Conservation (phyloP, 768 basidiomycete genomes). For the Hypholoma sublateritium region DNA sequence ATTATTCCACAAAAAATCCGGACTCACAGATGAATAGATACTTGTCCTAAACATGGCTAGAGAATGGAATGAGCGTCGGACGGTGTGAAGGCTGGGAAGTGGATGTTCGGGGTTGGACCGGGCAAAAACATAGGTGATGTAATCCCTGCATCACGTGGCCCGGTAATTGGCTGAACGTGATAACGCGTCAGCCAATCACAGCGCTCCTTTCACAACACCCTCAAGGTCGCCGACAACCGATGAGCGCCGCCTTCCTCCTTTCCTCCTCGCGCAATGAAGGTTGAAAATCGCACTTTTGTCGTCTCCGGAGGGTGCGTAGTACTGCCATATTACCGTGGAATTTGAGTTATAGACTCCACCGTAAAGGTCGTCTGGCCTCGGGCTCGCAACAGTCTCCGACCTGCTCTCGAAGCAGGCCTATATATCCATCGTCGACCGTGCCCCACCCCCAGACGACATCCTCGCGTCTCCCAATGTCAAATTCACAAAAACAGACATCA, state of each 20-base stretch:
- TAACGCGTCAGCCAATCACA: conserved; percentile 17
- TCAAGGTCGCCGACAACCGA: conserved; percentile 9
- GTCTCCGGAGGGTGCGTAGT: conserved; percentile 53
- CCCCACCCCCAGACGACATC: conserved; percentile 31
- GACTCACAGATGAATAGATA: conserved; percentile 44
- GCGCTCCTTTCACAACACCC: conserved; percentile 11
- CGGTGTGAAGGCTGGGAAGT: conserved; percentile 10
- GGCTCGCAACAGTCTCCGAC: conserved; percentile 48
- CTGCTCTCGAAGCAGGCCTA: conserved; percentile 44
- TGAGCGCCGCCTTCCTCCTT: not conserved
- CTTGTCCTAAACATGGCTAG: conserved; percentile 44
- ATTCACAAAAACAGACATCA: conserved; percentile 43
- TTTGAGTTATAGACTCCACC: not conserved
- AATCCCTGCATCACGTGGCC: conserved; percentile 16
- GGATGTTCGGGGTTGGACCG: conserved; percentile 9
- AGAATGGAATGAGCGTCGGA: not conserved
- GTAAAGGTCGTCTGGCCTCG: conserved; percentile 54
- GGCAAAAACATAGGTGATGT: conserved; percentile 16
- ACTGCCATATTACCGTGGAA: not conserved
- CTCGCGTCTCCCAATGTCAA: conserved; percentile 28
- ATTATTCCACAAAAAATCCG: not conserved
- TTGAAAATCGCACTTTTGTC: conserved; percentile 52
- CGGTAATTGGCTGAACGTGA: conserved; percentile 12
- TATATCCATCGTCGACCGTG: conserved; percentile 53
- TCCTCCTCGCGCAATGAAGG: conserved; percentile 37